phyloP scores from a whole-genome alignment of 176 grass and related monocot species.

The Ampelocalamus luodianensis region DNA sequence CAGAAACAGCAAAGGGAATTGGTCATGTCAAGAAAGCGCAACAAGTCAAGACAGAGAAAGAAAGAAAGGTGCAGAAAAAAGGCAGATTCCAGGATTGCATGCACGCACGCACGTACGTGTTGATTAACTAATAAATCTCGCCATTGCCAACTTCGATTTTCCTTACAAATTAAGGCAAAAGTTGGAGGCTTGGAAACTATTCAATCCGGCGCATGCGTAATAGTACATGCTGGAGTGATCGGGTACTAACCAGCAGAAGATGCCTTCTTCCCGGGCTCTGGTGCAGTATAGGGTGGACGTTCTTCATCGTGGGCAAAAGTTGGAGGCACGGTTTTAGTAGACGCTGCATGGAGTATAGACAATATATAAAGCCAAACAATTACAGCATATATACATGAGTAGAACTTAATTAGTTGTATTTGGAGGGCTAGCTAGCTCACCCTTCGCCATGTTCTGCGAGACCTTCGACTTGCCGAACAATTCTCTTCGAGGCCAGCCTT shows the following conservation, averaged over 20 bases:
- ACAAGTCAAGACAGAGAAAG: not conserved
- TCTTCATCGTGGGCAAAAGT: too few relatives aligned
- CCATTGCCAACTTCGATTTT: not conserved
- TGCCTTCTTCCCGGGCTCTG: too few relatives aligned
- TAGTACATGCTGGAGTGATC: not conserved
- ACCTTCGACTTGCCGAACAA: not conserved
- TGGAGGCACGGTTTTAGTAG: too few relatives aligned
- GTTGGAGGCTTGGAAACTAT: not conserved
- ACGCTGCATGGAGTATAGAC: too few relatives aligned
- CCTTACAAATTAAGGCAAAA: not conserved
- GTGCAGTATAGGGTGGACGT: too few relatives aligned
- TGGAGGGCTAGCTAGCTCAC: not conserved
- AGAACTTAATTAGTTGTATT: not conserved
- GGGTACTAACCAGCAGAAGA: not conserved
- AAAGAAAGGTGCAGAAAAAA: not conserved
- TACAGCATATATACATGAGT: too few relatives aligned
- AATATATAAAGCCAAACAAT: too few relatives aligned
- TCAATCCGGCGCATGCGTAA: not conserved
- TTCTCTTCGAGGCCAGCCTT: not conserved
- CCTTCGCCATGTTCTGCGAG: not conserved
- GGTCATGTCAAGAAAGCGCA: not conserved
- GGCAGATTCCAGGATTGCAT: not conserved
- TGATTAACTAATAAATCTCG: not conserved
- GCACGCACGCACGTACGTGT: not conserved
- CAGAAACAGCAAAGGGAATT: not conserved